Evolutionary conservation across 495 filamentous ascomycete genomes (phyloP).

Genomic region (Tirmania nivea): DNA sequence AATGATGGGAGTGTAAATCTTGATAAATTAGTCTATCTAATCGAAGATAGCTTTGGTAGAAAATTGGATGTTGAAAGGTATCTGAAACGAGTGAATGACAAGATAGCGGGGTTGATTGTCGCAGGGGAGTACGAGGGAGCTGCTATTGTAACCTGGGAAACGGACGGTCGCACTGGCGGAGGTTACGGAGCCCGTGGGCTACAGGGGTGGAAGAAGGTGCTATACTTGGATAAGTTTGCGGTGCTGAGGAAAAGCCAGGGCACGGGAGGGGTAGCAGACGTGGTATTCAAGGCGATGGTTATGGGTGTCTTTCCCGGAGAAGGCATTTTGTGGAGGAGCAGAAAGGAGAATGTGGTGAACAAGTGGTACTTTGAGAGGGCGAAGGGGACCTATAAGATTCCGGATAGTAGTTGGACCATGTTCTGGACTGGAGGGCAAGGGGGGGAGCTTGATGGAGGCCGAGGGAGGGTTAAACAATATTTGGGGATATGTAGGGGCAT

Average conservation of each 20-base stretch:
- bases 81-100: conserved; percentile 48
- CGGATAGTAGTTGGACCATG: conserved; percentile 72
- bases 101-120: conserved; percentile 74
- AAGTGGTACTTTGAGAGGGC: conserved; percentile 94
- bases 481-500: conserved; percentile 60
- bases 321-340: conserved; percentile 40
- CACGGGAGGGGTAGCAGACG: conserved; percentile 76
- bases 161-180: conserved; percentile 24
- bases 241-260: conserved; percentile 76
- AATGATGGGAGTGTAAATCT: conserved; percentile 66
- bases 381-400: conserved; percentile 57
- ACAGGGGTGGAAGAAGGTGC: conserved; percentile 40
- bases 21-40: conserved; percentile 57
- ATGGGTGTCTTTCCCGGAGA: conserved; percentile 35
- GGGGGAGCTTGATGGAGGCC: conserved; percentile 20
- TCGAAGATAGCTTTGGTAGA: conserved; percentile 82
- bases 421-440: conserved; percentile 70
- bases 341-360: conserved; percentile 65
- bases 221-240: conserved; percentile 95
- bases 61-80: conserved; percentile 70
- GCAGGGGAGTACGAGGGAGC: conserved; percentile 94
- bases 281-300: conserved; percentile 91
- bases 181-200: conserved; percentile 25
- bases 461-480: conserved; percentile 45
- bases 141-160: conserved; percentile 86